phyloP scores from a whole-genome alignment of 345 rosid species.

The Eucalyptus leucophloia region DNA sequence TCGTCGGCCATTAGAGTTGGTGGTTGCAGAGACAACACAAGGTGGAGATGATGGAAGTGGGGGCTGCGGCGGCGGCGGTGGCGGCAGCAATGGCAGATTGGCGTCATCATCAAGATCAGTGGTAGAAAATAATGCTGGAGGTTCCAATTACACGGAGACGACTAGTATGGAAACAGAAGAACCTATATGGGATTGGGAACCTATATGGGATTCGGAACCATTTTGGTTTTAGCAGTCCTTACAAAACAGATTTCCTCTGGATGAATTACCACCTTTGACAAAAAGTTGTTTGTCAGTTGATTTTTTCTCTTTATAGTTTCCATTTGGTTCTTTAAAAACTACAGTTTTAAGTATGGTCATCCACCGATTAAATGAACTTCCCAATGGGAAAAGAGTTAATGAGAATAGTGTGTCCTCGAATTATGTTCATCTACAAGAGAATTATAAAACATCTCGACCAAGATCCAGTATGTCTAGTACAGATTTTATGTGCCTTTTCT shows the following conservation, averaged over 20 bases:
- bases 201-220: conserved; percentile 48
- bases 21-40: neutral
- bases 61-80: neutral
- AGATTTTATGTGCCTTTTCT: neutral
- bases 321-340: neutral
- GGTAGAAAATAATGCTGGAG: neutral
- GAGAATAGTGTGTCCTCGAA: neutral
- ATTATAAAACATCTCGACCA: neutral
- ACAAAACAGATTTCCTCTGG: neutral
- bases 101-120: neutral
- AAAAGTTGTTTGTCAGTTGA: neutral
- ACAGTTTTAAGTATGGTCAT: neutral
- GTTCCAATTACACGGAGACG: neutral
- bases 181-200: conserved; percentile 51
- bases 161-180: neutral
- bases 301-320: neutral
- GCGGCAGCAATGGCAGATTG: neutral
- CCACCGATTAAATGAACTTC: neutral
- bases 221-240: neutral
- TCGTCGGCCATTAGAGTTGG: conserved; percentile 60
- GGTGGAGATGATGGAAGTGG: neutral
- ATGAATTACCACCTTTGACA: neutral
- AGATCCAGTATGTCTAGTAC: neutral
- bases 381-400: neutral
- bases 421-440: neutral